Conservation (phyloP, 169 alveolate genomes). For the Besnoitia besnoiti region DNA sequence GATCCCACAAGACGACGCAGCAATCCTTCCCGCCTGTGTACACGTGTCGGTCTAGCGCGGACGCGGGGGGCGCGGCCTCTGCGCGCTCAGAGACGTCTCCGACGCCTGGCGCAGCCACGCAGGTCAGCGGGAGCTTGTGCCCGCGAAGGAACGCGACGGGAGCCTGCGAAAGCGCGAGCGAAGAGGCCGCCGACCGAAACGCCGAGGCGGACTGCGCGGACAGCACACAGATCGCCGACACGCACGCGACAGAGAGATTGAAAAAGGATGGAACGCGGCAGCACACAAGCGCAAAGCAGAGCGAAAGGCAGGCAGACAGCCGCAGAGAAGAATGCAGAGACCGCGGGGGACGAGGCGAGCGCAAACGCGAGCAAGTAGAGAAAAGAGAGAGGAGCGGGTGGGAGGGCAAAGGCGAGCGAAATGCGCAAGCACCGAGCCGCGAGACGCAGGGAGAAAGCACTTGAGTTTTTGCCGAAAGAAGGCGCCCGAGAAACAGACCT, state of each 20-base stretch:
- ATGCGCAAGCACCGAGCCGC: neutral
- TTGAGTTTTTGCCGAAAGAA: neutral
- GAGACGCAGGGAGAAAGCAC: neutral
- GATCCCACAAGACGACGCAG: conserved; percentile 74
- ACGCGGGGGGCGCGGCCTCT: neutral
- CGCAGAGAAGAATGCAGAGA: neutral
- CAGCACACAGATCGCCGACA: neutral
- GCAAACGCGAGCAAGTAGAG: neutral
- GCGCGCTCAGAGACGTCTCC: conserved; percentile 14
- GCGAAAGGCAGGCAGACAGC: neutral
- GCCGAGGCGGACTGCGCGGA: neutral
- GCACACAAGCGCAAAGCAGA: neutral
- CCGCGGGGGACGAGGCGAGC: neutral
- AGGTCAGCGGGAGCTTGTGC: conserved; percentile 76
- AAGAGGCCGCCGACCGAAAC: neutral
- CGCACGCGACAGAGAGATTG: neutral
- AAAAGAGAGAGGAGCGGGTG: neutral
- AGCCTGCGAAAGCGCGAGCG: neutral
- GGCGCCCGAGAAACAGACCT: neutral
- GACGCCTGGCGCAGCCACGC: conserved; percentile 69
- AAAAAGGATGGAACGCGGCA: too few relatives aligned
- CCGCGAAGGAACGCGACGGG: conserved; percentile 67
- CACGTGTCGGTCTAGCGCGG: conserved; percentile 51
- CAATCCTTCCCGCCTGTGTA: conserved; percentile 79
- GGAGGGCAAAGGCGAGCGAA: too few relatives aligned